A percentile compares a stretch with the other conserved stretches of the same genome.
phyloP scores from a whole-genome alignment of 2,329 filamentous ascomycete genomes.

The Hypocreales sp. region DNA sequence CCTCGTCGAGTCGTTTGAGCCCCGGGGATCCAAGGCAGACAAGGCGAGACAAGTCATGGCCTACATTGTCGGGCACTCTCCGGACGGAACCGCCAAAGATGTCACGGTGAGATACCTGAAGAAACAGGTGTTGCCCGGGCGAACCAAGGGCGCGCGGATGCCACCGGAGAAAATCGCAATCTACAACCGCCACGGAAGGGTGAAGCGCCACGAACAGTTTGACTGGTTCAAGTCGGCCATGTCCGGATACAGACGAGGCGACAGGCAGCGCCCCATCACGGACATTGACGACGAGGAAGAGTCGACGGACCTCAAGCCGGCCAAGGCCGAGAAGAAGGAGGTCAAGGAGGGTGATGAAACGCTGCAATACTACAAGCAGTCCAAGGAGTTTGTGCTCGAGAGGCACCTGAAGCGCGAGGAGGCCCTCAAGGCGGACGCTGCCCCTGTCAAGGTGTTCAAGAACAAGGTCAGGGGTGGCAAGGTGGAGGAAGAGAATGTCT shows the following conservation, averaged over 20 bases:
- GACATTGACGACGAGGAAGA: constrained; percentile 70
- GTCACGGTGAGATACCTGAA: constrained; percentile 86
- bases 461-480: constrained; percentile 61
- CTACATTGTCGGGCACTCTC: constrained; percentile 71
- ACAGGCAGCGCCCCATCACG: constrained; percentile 37
- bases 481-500: constrained; percentile 66
- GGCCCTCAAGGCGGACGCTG: constrained; percentile 54
- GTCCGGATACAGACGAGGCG: constrained; percentile 48
- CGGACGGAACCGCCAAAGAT: constrained; percentile 83
- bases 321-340: constrained; percentile 57
- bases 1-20: constrained; percentile 60
- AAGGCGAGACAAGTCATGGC: constrained; percentile 79
- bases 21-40: constrained; percentile 69
- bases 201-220: constrained; percentile 59
- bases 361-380: constrained; percentile 76
- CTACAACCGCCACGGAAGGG: constrained; percentile 61
- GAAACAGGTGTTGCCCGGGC: constrained; percentile 66
- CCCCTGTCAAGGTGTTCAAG: constrained; percentile 59
- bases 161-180: constrained; percentile 67
- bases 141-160: constrained; percentile 75
- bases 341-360: constrained; percentile 65
- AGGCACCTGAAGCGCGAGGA: constrained; percentile 86
- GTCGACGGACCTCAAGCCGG: constrained; percentile 56
- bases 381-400: constrained; percentile 69
- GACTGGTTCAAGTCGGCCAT: constrained; percentile 84